Evolutionary conservation across 78 protist species (phyloP).

Genomic region (Cavenderia fasciculata): DNA sequence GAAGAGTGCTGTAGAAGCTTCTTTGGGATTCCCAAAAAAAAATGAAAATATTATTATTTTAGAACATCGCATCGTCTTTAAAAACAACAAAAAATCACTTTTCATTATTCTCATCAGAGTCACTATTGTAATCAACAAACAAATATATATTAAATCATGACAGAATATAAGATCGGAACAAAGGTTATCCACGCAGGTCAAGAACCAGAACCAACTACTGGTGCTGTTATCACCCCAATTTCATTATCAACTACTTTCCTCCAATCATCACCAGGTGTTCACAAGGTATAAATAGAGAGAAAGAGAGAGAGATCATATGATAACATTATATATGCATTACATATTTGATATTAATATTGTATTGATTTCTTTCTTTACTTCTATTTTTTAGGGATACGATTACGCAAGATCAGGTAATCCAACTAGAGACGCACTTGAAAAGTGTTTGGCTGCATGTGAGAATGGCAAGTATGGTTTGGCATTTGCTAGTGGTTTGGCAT

Average conservation of each 20-base stretch:
- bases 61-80: too few species aligned
- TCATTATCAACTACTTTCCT: constrained; percentile 88
- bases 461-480: constrained; percentile 89
- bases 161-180: constrained; percentile 81
- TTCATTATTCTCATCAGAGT: too few species aligned
- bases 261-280: constrained; percentile 86
- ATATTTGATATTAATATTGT: too few species aligned
- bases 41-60: too few species aligned
- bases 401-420: constrained; percentile 98
- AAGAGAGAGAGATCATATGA: background rate
- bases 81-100: too few species aligned
- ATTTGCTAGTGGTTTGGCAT: constrained; percentile 88
- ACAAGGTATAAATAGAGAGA: constrained; percentile 9
- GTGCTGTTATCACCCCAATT: constrained; percentile 89
- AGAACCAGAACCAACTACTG: constrained; percentile 86
- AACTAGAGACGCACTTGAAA: constrained; percentile 93
- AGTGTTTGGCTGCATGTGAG: constrained; percentile 90
- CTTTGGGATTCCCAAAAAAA: too few species aligned
- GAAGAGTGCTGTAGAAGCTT: too few species aligned
- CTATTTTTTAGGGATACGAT: constrained; percentile 91
- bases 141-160: constrained; percentile 3
- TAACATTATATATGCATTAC: background rate
- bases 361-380: too few species aligned
- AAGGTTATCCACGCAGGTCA: constrained; percentile 94
- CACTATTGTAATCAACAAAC: background rate